Base-by-base conservation (phyloP, 345 rosid genomes). In the Citrus reticulata region DNA sequence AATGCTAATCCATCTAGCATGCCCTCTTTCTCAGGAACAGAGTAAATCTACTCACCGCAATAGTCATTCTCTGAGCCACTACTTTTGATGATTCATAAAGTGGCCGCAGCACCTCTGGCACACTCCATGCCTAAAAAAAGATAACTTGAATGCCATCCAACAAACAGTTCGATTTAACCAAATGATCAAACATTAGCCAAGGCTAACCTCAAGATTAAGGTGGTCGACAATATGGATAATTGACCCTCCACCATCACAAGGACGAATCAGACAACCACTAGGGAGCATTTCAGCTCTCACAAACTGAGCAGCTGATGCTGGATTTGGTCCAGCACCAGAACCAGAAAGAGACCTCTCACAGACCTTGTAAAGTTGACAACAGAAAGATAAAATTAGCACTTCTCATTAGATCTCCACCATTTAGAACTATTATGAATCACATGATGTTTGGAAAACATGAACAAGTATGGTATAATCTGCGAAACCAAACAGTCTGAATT, bases 301-400 rank as follows among this genome's bases (percentile, higher is more conserved):
- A 80, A 95, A 97, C 84, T 94, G 98, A 80, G 95, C 81, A 77
- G 96, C 88, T 61, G 95, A 86, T 24, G 91, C 90, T 61, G 95
- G 80, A 79, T 84, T 90, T 62, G 96, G 98, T 58, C 97, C 98
- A 68, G 98, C 91, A 78, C 98, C 98, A 77, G 98, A 87, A 68
- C 98, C 98, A 73, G 98, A 93, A 58, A 97, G 98, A 66, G 99
- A 97, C 80, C 98, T 92, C 91, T 97, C 99, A 78, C 99, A 97
- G 58, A 97, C 91, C 99, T 97, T 77, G 25, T 4, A 35, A 61
- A 22, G 74, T 65, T 72, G 62, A 78, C 9, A 79, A 57, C 4
- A 19, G 1, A 57, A n/a, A 71, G 30, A 58, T n/a, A 14, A 29
- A 39, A 67, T 75, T 24, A 57, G 20, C 60, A 78, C 54, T 37